These are phyloP conservation scores for Lodderomyces orthopsilosis DNA, from an alignment of 1,139 yeast genomes.

Conservation along the genomic window DNA sequence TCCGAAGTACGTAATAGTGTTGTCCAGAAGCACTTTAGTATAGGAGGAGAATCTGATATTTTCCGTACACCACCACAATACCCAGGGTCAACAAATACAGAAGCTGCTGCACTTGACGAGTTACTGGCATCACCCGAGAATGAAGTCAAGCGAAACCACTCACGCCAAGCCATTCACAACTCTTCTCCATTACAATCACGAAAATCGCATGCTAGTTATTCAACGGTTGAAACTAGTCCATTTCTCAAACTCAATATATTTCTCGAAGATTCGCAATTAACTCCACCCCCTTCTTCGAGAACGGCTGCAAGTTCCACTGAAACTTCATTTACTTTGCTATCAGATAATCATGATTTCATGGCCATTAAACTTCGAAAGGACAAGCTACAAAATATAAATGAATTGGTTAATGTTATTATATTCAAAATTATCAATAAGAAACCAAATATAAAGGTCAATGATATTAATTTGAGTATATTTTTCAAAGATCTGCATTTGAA, in stretches of 20 bases:
- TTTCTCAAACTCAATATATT: constrained; percentile 6
- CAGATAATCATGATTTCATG: constrained; percentile 8
- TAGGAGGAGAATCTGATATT: neutral
- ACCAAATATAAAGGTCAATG: constrained; percentile 17
- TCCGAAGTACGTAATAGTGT: neutral
- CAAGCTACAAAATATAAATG: constrained; percentile 22
- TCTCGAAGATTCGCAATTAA: constrained; percentile 2
- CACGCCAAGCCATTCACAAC: neutral
- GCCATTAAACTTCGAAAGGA: constrained; percentile 28
- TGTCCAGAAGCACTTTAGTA: neutral
- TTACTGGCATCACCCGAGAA: neutral
- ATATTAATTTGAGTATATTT: constrained; percentile 21
- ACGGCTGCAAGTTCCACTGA: neutral
- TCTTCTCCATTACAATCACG: neutral
- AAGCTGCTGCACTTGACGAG: neutral
- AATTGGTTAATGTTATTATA: constrained; percentile 25
- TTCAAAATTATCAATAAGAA: constrained; percentile 19
- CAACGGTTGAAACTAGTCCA: constrained; percentile 1
- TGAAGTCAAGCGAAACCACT: neutral
- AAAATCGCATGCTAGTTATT: neutral
- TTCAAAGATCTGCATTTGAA: constrained; percentile 25
- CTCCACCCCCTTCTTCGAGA: neutral
- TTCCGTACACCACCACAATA: neutral
- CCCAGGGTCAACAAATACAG: neutral
- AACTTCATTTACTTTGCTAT: neutral